Base-by-base conservation (phyloP, 345 rosid genomes). In the Corchorus olitorius region DNA sequence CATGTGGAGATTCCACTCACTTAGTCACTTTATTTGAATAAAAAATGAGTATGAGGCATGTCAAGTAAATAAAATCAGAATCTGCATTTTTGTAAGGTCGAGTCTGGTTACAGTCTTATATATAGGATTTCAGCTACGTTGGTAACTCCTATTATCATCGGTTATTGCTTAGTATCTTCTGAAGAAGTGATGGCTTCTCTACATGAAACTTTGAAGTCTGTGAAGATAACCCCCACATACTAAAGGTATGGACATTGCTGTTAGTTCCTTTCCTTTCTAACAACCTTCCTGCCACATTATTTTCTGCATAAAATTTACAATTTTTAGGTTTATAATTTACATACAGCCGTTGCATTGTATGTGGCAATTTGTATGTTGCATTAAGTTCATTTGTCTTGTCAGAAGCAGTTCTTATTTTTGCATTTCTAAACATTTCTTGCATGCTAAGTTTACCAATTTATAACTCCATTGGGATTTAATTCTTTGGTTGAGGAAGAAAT, bases 151-250 rank as follows among this genome's bases (percentile, higher is more conserved):
- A 59, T 45, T 12, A 68, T 27, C 8, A 20, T 56, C 63, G 62
- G 14, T 70, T 37, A 54, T 76, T 41, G 72, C 83, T 95, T 93
- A 77, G 83, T 90, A 35, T 83, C 77, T 78, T 92, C 96, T n/a
- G 90, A 88, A 82, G 98, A 95, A 87, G 83, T 95, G 72, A 89
- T 88, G 92, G 75, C 78, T 76, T 93, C 98, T 70, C 83, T 93
- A 74, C 89, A 77, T 70, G 97, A 89, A 80, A 93, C 98, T 68
- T 81, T 95, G 85, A 95, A 95, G 82, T 88, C 93, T 64, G 89
- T 92, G 77, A 95, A 95, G 99, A 95, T 85, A 80, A 90, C 76
- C 86, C 94, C 1, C 86, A 84, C 70, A 77, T 95, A 71, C 89
- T 95, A 67, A 95, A 88, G 96, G 99, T 95, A 78, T 45, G 75